Base-by-base conservation (phyloP, 2,329 filamentous ascomycete genomes). In the Fusarium udum region DNA sequence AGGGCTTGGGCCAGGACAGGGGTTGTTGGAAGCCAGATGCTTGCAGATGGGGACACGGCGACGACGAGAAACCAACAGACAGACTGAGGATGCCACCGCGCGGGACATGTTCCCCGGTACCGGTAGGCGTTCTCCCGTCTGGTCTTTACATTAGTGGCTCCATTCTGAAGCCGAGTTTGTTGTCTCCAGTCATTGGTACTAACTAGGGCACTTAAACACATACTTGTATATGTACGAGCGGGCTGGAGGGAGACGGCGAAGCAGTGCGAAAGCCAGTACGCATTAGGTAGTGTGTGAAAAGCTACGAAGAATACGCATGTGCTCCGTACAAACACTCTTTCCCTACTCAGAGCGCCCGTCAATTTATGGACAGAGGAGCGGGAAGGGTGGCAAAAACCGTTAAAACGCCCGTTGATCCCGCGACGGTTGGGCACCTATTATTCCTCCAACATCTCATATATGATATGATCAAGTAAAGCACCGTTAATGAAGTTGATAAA, bases 91-190 rank as follows among this genome's bases (percentile, higher is more conserved):
- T 53, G n/a, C 61, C 57, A 67, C 67, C 59, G 31, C 46, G 58
- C 68, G 68, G 72, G 68, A 62, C 59, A 37, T 32, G 46, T 61
- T 75, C 72, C 72, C 72, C 72, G 68, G 72, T 40, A 60, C 69
- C 57, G 64, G 64, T 51, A 66, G 63, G 53, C 52, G 31, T 62
- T 51, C 63, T 52, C 52, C 71, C 62, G 61, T 31, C 64, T 70
- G 31, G 52, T 59, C 32, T 63, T 72, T 66, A 70, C 45, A 53
- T 68, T 73, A 73, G 65, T 62, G 56, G 56, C 69, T 42, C 64
- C 71, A 63, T 59, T 37, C 48, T 46, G 49, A 55, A 70, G 40
- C 39, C 34, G 49, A 56, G 49, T 45, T 48, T 28, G 24, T 42
- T 34, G 62, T 67, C 32, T 71, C 34, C 15, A 53, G 31, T 24